These are phyloP conservation scores for Anisogramma anomala DNA, from an alignment of 2,329 filamentous ascomycete species.

Conservation along the genomic window DNA sequence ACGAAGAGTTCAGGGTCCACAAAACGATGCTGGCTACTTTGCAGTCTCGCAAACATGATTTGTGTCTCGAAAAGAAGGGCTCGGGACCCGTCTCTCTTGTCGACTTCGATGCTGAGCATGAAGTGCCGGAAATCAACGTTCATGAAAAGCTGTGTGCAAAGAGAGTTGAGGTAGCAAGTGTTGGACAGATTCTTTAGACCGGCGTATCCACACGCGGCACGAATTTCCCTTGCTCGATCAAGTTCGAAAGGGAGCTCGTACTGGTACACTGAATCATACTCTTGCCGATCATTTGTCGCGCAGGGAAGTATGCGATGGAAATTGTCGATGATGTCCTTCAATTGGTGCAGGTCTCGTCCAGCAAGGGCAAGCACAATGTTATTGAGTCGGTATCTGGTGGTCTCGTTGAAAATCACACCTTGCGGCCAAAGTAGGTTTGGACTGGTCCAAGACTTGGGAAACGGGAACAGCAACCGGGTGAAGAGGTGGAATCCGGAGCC, in stretches of 20 bases:
- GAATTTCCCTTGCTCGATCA: constrained; percentile 56
- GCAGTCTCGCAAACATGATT: constrained; percentile 72
- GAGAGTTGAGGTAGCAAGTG: constrained; percentile 93
- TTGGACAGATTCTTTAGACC: constrained; percentile 88
- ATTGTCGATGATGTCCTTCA: constrained; percentile 38
- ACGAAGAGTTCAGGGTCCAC: constrained; percentile 66
- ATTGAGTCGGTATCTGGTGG: constrained; percentile 19
- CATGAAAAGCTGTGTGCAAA: constrained; percentile 93
- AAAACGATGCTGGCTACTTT: constrained; percentile 63
- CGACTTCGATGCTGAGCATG: constrained; percentile 54
- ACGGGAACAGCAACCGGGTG: constrained; percentile 55
- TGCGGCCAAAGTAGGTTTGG: constrained; percentile 9
- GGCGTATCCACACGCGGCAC: constrained; percentile 69
- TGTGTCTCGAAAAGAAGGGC: constrained; percentile 66
- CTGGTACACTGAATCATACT: constrained; percentile 35
- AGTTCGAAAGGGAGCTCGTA: constrained; percentile 52
- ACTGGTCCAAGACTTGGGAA: constrained; percentile 19
- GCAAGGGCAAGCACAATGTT: constrained; percentile 47
- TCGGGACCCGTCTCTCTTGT: constrained; percentile 45
- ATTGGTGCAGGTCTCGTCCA: constrained; percentile 37
- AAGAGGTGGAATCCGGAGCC: constrained; percentile 40
- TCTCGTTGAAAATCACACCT: constrained; percentile 8
- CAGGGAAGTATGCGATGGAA: constrained; percentile 39
- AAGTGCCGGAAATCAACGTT: constrained; percentile 79
- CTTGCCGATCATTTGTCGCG: constrained; percentile 25